Base-by-base conservation (phyloP, 1,139 yeast species). In the Yueomyces sp. region DNA sequence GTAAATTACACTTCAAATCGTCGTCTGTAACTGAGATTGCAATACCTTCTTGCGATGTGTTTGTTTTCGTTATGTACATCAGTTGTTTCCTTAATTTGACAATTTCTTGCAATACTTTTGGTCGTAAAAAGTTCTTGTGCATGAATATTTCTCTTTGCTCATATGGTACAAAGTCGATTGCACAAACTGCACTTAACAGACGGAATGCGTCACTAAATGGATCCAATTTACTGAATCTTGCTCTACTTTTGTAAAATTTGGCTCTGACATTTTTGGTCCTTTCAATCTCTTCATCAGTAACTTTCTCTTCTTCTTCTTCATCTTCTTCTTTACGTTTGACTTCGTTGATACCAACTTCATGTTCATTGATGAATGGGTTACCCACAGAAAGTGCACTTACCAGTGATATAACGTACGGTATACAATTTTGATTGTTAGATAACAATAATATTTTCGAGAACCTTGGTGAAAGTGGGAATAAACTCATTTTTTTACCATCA, bases 301-400 rank as follows among this genome's bases (percentile, higher is more conserved):
- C 53, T 8, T 50, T 58, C 0, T 50, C 54, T 4, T 50, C 58
- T 3, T 52, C 58, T 9, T 51, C 55, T 6, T 55, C 58, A 5
- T 48, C 57, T 5, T 48, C 53, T 2, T 51, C 51, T 38, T 48
- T 46, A 39, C 50, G 44, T 37, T 48, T 48, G 38, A 46, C 38
- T 38, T 49, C 51, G 39, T 56, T 57, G 31, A 79, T 66, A 0
- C 87, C 87, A 19, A 83, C 57, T 55, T 85, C 96, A 51, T 73
- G 75, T 55, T 82, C 93, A 28, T 72, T 71, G 36, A 86, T 64
- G 54, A 87, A 85, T 4, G 96, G 96, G 55, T 89, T 95, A 3
- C 96, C 97, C 39, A 91, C 97, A 0, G 97, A 81, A 37, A 93
- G 65, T 0, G 91, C 95, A 25, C 97, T 83, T 1, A 93, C 97